These are phyloP conservation scores for Xylaria castorea DNA, from an alignment of 495 filamentous ascomycete species.

Conservation along the genomic window DNA sequence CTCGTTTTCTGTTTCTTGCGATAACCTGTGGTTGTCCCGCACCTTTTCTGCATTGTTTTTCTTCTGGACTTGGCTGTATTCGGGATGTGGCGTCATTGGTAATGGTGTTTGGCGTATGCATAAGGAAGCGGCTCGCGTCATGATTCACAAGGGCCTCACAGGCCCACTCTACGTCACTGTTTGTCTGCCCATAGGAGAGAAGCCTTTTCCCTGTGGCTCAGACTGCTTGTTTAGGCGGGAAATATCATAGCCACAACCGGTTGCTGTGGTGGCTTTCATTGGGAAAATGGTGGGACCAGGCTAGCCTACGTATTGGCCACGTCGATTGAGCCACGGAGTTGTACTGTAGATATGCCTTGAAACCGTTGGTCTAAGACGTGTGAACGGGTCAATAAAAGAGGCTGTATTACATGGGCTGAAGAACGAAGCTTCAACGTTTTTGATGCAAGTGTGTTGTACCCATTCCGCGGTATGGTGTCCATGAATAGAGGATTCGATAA, in stretches of 20 bases:
- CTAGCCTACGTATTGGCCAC: conserved; percentile 2
- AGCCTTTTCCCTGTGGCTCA: conserved; percentile 4
- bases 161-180: conserved; percentile 8
- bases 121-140: conserved; percentile 25
- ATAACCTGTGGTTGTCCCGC: conserved; percentile 18
- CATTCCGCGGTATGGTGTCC: neutral
- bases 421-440: neutral
- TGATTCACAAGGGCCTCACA: conserved; percentile 21
- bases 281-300: conserved; percentile 17
- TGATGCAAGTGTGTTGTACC: neutral
- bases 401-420: conserved; percentile 3
- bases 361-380: conserved; percentile 20
- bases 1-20: conserved; percentile 18
- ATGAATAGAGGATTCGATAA: neutral
- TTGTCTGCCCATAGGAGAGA: conserved; percentile 12
- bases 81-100: conserved; percentile 27
- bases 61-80: conserved; percentile 21
- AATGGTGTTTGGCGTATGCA: conserved; percentile 29
- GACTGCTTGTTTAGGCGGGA: conserved; percentile 6
- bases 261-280: conserved; percentile 24
- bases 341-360: conserved; percentile 26
- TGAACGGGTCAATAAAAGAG: conserved; percentile 21
- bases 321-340: conserved; percentile 12
- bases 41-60: conserved; percentile 22
- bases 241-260: neutral